Evolutionary conservation across 768 basidiomycete genomes (phyloP).

Genomic region (Trametes cinnabarina): DNA sequence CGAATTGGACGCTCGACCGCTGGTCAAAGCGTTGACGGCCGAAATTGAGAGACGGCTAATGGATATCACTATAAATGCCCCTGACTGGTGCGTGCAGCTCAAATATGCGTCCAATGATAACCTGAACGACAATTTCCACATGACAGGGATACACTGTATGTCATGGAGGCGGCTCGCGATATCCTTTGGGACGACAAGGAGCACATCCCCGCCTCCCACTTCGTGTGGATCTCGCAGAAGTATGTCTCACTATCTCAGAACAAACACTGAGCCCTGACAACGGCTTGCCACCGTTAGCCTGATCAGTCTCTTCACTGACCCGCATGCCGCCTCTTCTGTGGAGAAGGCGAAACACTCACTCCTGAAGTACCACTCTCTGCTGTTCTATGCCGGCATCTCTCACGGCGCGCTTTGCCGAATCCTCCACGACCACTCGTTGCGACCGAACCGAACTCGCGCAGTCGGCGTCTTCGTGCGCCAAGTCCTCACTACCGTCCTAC

Average conservation of each 20-base stretch:
- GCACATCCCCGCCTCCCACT: constrained; percentile 70
- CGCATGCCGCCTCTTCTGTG: constrained; percentile 55
- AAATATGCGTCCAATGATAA: not conserved
- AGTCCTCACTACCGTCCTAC: constrained; percentile 64
- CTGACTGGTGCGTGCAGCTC: constrained; percentile 73
- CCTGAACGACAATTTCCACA: constrained; percentile 30
- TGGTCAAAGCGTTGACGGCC: constrained; percentile 82
- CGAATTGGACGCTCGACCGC: constrained; percentile 53
- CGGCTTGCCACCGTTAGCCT: constrained; percentile 44
- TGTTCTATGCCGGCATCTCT: constrained; percentile 76
- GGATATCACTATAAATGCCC: constrained; percentile 82
- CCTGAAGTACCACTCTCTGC: constrained; percentile 82
- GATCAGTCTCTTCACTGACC: constrained; percentile 76
- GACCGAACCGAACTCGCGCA: constrained; percentile 63
- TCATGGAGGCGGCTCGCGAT: constrained; percentile 86
- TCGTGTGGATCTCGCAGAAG: constrained; percentile 84
- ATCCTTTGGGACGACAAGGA: constrained; percentile 74
- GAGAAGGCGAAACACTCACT: constrained; percentile 60
- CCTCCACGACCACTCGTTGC: constrained; percentile 69
- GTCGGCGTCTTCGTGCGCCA: constrained; percentile 70
- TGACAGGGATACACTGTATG: constrained; percentile 80
- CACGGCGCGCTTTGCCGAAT: constrained; percentile 71
- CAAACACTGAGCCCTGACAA: not conserved
- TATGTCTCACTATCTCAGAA: constrained; percentile 39
- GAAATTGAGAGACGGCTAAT: constrained; percentile 66